phyloP scores from a whole-genome alignment of 306 rosid genomes.

The Sicyos edulis region DNA sequence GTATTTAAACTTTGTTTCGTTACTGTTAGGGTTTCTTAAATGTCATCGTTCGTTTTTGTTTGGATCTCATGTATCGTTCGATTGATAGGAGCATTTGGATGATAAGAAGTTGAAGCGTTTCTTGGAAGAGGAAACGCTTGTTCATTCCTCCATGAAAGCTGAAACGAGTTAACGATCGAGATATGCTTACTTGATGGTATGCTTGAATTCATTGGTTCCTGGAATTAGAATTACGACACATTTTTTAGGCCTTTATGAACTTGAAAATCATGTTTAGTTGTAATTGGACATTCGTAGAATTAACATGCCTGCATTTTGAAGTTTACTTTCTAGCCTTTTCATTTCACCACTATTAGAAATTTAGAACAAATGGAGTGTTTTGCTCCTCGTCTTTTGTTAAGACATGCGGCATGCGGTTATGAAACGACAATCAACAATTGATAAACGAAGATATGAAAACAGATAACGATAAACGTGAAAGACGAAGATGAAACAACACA shows the following conservation, averaged over 20 bases:
- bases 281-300: background rate
- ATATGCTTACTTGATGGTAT: constrained; percentile 21
- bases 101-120: constrained; percentile 60
- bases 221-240: constrained; percentile 1
- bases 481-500: no score
- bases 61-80: background rate
- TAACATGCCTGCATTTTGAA: background rate
- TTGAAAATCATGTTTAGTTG: constrained; percentile 4
- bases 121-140: constrained; percentile 55
- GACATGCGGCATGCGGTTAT: no score
- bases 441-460: no score
- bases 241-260: constrained; percentile 1
- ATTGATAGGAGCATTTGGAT: constrained; percentile 58
- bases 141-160: constrained; percentile 18
- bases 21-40: background rate
- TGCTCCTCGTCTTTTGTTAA: no score
- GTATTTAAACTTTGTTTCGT: constrained; percentile 18
- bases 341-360: background rate
- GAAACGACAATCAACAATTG: no score
- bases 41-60: background rate
- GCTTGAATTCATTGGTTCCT: background rate
- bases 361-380: background rate
- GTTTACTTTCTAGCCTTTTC: background rate
- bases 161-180: constrained; percentile 25
- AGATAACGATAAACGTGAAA: no score